Evolutionary conservation across 2,329 filamentous ascomycete species (phyloP), one percentile per base, ranked within the genome.

Genomic region (Paracamarosporium sp.): DNA sequence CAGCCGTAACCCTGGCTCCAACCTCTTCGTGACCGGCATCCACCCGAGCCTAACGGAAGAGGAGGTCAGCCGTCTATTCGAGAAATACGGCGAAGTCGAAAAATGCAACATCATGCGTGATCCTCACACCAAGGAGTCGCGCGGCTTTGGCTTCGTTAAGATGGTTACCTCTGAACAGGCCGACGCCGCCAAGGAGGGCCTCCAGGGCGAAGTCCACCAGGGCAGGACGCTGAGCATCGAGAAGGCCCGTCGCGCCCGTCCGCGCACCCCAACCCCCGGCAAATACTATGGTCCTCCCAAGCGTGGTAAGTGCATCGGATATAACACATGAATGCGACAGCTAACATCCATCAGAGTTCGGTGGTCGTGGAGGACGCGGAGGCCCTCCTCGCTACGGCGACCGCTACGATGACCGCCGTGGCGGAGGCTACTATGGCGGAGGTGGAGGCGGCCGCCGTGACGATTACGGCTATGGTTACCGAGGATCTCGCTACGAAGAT

Each of bases 91-190:
- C 68, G 93, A 97, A 76, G 95, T 99, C 51, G 94, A 98, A 82
- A 98, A 96, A 82, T 98, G 94, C 83, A 96, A 97, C 79, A 99
- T 99, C 82, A 99, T 99, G 95, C 88, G 94, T 74, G 95, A 99
- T 76, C 95, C 95, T 61, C 95, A 99, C 80, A 96, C 92, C 73
- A 96, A 97, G 82, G 95, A 99, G 81, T 98, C 94, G 69, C 95
- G 95, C 79, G 95, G 95, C 66, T 99, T 99, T 67, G 95, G 95
- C 55, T 99, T 99, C 82, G 95, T 99, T 77, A 98, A 99, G 84
- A 98, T 99, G 94, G 88, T 93, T 60, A 96, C 92, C 57, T 87
- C 92, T 47, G 94, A 98, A 55, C 91, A 97, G 80, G 95, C 95
- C 64, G 95, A 99, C 79, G 93, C 95, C 67, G 95, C 95, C 68